phyloP scores from a whole-genome alignment of 2,329 filamentous ascomycete species.

The Orbilia quercus region DNA sequence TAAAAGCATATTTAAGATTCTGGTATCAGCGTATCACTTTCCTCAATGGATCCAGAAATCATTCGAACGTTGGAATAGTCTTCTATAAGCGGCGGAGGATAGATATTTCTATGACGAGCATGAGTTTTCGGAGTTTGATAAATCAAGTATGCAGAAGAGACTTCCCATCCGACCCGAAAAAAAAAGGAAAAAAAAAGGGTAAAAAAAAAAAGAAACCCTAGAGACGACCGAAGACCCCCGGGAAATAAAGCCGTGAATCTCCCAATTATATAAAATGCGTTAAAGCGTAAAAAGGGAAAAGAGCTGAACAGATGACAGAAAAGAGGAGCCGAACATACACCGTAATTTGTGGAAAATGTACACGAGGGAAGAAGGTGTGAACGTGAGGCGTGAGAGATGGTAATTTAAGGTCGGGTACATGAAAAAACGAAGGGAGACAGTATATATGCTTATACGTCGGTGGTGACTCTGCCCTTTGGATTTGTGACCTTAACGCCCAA shows the following conservation, averaged over 20 bases:
- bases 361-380: constrained; percentile 31
- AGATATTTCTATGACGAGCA: constrained; percentile 37
- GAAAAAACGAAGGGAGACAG: constrained; percentile 14
- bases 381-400: constrained; percentile 15
- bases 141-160: constrained; percentile 32
- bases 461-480: constrained; percentile 98
- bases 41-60: not conserved
- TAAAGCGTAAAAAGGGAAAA: constrained; percentile 28
- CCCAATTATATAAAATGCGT: constrained; percentile 56
- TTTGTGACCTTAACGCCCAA: constrained; percentile 99
- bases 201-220: constrained; percentile 41
- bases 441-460: constrained; percentile 75
- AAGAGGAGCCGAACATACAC: constrained; percentile 56
- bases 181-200: constrained; percentile 43
- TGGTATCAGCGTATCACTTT: constrained; percentile 1
- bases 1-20: not conserved
- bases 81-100: constrained; percentile 53
- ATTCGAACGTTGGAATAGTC: constrained; percentile 55
- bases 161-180: constrained; percentile 51
- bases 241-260: constrained; percentile 28
- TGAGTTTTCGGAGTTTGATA: constrained; percentile 27
- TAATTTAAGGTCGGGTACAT: constrained; percentile 50
- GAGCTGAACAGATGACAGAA: constrained; percentile 43
- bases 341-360: constrained; percentile 53
- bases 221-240: not conserved